These are phyloP conservation scores for Diddensiella caesifluorescens DNA, from an alignment of 805 yeast species.

Conservation along the genomic window DNA sequence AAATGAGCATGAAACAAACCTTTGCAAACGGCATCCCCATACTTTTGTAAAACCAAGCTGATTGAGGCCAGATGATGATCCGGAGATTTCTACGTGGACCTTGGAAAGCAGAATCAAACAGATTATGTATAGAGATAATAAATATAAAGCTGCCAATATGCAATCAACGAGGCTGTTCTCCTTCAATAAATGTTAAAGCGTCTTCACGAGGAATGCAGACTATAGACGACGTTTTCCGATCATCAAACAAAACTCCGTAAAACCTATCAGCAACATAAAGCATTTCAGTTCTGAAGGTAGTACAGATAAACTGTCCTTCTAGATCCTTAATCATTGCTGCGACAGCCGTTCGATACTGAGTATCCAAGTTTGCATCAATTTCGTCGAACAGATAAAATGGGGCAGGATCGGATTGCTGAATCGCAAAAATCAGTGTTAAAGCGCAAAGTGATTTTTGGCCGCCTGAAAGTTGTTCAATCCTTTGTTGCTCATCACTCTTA, in stretches of 20 bases:
- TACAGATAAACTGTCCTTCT: slow-evolving; percentile 88
- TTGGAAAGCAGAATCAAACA: too few species aligned
- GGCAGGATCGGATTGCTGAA: slow-evolving; percentile 93
- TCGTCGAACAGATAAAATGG: slow-evolving; percentile 96
- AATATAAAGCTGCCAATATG: background rate
- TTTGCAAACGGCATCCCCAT: too few species aligned
- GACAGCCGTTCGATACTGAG: slow-evolving; percentile 84
- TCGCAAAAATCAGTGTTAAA: slow-evolving; percentile 84
- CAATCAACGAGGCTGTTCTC: slow-evolving; percentile 26
- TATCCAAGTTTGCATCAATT: slow-evolving; percentile 91
- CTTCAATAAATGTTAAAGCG: slow-evolving; percentile 81
- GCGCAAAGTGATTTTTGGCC: slow-evolving; percentile 98
- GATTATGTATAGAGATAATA: too few species aligned
- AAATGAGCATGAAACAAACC: too few species aligned
- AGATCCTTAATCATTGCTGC: slow-evolving; percentile 66
- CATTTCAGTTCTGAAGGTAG: slow-evolving; percentile 94
- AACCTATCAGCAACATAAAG: slow-evolving; percentile 78
- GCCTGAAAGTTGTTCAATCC: slow-evolving; percentile 89
- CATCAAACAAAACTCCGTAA: slow-evolving; percentile 79
- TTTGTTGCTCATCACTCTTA: slow-evolving; percentile 74
- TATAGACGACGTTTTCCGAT: slow-evolving; percentile 68
- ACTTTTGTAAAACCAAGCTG: too few species aligned
- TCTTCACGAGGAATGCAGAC: slow-evolving; percentile 62
- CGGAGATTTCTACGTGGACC: too few species aligned
- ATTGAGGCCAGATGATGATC: too few species aligned